These are phyloP conservation scores for Coemansia sp. DNA, from an alignment of 192 early-diverging fungal genomes.

Conservation along the genomic window DNA sequence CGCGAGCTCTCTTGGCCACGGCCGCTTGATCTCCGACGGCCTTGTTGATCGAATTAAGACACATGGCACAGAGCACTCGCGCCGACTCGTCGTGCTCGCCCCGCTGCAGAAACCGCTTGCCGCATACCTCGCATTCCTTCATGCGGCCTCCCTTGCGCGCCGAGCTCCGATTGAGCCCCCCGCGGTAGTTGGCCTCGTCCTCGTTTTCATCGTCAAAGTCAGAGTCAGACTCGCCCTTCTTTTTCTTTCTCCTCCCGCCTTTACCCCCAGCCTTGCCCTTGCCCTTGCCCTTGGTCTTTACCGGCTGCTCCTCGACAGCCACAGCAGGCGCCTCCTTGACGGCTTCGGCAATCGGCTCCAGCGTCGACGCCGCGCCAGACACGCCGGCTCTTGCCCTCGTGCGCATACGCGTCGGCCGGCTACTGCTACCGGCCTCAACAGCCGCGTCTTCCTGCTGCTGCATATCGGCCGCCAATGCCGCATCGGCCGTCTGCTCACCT, in stretches of 20 bases:
- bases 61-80: constrained; percentile 28
- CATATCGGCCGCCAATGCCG: constrained; percentile 36
- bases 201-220: constrained; percentile 9
- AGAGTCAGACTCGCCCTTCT: constrained; percentile 17
- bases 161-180: constrained; percentile 34
- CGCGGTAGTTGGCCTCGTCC: constrained; percentile 26
- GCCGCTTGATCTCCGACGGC: constrained; percentile 3
- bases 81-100: constrained; percentile 12
- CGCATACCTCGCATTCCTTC: constrained; percentile 42
- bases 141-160: constrained; percentile 50
- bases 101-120: constrained; percentile 36
- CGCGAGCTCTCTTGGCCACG: constrained; percentile 17
- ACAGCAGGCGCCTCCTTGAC: constrained; percentile 6
- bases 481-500: constrained; percentile 21
- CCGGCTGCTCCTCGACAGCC: neutral
- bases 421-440: constrained; percentile 3
- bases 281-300: constrained; percentile 12
- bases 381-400: neutral
- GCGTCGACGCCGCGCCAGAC: neutral
- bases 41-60: constrained; percentile 41
- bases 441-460: constrained; percentile 20
- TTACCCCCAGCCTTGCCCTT: constrained; percentile 13
- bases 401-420: neutral
- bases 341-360: neutral
- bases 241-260: constrained; percentile 7